Percentiles rank a stretch among this genome's conserved stretches.
Conservation (phyloP, 345 rosid species). For the Acer negundo region DNA sequence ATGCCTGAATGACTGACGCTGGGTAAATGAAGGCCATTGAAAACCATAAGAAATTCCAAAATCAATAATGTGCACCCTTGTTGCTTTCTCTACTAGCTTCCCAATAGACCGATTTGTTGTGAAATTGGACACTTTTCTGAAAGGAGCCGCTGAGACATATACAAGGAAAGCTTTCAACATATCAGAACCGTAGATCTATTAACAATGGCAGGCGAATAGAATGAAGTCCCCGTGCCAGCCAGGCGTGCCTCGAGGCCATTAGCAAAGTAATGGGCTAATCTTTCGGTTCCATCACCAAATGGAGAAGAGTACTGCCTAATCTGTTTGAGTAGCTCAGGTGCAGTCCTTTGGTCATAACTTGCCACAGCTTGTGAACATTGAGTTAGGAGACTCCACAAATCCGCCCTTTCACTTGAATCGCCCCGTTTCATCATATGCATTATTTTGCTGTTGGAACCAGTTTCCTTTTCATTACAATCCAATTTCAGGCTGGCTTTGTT, state of each 20-base stretch:
- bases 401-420: slow-evolving; percentile 21
- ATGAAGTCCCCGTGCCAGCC: slow-evolving; percentile 26
- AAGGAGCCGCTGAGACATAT: slow-evolving; percentile 18
- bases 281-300: slow-evolving; percentile 38
- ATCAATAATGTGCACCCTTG: slow-evolving; percentile 51
- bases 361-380: slow-evolving; percentile 38
- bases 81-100: slow-evolving; percentile 36
- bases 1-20: slow-evolving; percentile 44
- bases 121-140: slow-evolving; percentile 37
- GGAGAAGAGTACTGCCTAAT: slow-evolving; percentile 39
- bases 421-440: neutral
- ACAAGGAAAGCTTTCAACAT: slow-evolving; percentile 26
- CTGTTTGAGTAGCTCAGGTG: slow-evolving; percentile 33
- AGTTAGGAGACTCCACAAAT: slow-evolving; percentile 32
- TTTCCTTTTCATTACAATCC: neutral
- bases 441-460: too few species aligned
- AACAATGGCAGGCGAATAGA: slow-evolving; percentile 4
- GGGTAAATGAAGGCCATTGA: slow-evolving; percentile 65
- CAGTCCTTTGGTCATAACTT: slow-evolving; percentile 30
- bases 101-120: slow-evolving; percentile 36
- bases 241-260: slow-evolving; percentile 43
- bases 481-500: too few species aligned
- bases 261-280: slow-evolving; percentile 45
- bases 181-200: slow-evolving; percentile 25
- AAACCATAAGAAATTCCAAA: slow-evolving; percentile 58